Evolutionary conservation across 495 filamentous ascomycete genomes (phyloP).

Genomic region (Aspergillus olivimuriae): DNA sequence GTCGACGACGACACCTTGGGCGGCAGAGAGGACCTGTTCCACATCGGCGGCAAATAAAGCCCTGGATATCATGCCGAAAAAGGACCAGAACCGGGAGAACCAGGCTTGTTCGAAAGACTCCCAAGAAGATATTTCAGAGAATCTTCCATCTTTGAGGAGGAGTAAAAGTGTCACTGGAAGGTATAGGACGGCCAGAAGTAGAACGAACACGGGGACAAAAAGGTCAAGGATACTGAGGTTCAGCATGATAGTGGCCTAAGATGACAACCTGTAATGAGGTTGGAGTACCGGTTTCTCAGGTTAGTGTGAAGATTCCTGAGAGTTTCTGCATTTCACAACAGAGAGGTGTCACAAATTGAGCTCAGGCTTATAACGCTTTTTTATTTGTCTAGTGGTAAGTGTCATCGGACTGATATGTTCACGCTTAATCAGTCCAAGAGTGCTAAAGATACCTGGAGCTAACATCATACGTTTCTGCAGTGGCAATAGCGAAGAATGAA

Average conservation of each 20-base stretch:
- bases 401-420: no score
- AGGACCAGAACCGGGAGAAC: constrained; percentile 6
- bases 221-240: constrained; percentile 2
- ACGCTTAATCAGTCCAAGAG: no score
- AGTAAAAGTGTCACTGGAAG: background rate
- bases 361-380: no score
- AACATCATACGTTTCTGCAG: no score
- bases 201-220: constrained; percentile 1
- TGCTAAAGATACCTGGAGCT: no score
- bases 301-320: no score
- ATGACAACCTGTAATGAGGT: no score
- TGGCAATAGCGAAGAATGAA: no score
- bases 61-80: constrained; percentile 1
- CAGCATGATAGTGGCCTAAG: background rate
- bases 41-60: constrained; percentile 1
- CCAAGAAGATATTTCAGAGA: background rate
- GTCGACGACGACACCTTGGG: constrained; percentile 1
- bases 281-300: no score
- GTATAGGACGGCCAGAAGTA: constrained; percentile 2
- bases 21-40: background rate
- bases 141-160: background rate
- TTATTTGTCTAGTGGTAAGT: no score
- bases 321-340: no score
- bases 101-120: constrained; percentile 1
- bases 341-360: no score